A percentile compares a stretch with the other conserved stretches of the same genome.
phyloP scores from a whole-genome alignment of 805 yeast species.

The Ogataea allantospora region DNA sequence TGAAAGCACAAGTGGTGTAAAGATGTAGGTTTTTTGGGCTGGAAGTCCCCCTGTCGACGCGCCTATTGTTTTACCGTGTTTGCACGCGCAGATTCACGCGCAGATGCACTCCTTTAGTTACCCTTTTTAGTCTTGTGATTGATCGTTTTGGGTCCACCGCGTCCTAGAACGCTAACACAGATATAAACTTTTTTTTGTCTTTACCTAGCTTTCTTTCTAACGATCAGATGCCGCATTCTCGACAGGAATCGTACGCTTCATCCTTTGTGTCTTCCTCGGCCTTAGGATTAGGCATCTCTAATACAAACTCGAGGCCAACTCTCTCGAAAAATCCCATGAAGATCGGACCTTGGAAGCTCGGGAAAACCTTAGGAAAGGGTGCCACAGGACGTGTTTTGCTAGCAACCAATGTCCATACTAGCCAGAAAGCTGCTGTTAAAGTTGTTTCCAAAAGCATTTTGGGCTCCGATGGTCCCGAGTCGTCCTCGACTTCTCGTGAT shows the following conservation, averaged over 20 bases:
- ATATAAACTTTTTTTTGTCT: not conserved
- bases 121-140: slow-evolving; percentile 7
- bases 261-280: slow-evolving; percentile 48
- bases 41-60: slow-evolving; percentile 16
- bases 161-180: slow-evolving; percentile 4
- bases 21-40: too few species aligned
- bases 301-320: slow-evolving; percentile 17
- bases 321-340: slow-evolving; percentile 39
- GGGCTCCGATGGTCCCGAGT: slow-evolving; percentile 27
- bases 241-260: slow-evolving; percentile 61
- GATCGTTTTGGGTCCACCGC: slow-evolving; percentile 12
- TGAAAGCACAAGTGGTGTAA: too few species aligned
- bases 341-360: slow-evolving; percentile 95
- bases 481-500: slow-evolving; percentile 15
- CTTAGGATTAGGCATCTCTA: slow-evolving; percentile 33
- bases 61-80: slow-evolving; percentile 10
- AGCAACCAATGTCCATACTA: slow-evolving; percentile 82
- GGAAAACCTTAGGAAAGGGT: slow-evolving; percentile 94
- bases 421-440: slow-evolving; percentile 93
- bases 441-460: slow-evolving; percentile 86
- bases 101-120: slow-evolving; percentile 7
- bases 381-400: slow-evolving; percentile 92
- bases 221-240: slow-evolving; percentile 41
- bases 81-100: too few species aligned
- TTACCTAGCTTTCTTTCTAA: slow-evolving; percentile 4